Conservation (phyloP, 129 eudicot species). For the Artemisia argyi region DNA sequence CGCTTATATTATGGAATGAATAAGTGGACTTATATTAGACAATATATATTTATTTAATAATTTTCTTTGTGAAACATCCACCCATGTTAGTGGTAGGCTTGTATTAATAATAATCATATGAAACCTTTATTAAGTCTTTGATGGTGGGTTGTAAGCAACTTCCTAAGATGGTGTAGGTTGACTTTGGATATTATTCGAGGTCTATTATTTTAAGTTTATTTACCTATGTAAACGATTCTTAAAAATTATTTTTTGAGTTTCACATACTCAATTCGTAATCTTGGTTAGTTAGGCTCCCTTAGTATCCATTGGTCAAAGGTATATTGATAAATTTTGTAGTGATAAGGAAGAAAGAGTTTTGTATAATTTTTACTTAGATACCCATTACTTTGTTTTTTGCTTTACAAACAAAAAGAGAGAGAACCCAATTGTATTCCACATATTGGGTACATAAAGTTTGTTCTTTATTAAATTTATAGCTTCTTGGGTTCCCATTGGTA, state of each 20-base stretch:
- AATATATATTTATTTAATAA: conserved; percentile 8
- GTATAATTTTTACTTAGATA: too few relatives aligned
- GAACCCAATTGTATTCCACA: too few relatives aligned
- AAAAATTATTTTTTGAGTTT: background rate
- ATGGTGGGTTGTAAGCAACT: conserved; percentile 20
- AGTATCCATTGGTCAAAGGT: too few relatives aligned
- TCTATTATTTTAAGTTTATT: background rate
- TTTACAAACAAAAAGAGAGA: too few relatives aligned
- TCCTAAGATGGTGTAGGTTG: conserved; percentile 20
- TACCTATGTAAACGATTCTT: background rate
- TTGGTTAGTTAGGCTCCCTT: too few relatives aligned
- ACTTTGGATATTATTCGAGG: background rate
- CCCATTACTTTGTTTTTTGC: too few relatives aligned
- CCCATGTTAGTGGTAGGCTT: conserved; percentile 32
- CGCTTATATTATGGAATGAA: conserved; percentile 21
- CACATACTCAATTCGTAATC: too few relatives aligned
- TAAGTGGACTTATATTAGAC: conserved; percentile 19
- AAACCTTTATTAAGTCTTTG: conserved; percentile 10
- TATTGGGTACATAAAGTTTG: too few relatives aligned
- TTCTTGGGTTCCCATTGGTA: too few relatives aligned
- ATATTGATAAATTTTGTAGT: too few relatives aligned
- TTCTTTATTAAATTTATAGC: too few relatives aligned
- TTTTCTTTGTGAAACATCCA: conserved; percentile 23
- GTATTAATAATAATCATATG: background rate
- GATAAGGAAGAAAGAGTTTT: too few relatives aligned